A percentile compares a stretch with the other conserved stretches of the same genome.
Evolutionary conservation across 2,329 filamentous ascomycete genomes (phyloP).

Genomic region (Phaeosphaeria sp.): DNA sequence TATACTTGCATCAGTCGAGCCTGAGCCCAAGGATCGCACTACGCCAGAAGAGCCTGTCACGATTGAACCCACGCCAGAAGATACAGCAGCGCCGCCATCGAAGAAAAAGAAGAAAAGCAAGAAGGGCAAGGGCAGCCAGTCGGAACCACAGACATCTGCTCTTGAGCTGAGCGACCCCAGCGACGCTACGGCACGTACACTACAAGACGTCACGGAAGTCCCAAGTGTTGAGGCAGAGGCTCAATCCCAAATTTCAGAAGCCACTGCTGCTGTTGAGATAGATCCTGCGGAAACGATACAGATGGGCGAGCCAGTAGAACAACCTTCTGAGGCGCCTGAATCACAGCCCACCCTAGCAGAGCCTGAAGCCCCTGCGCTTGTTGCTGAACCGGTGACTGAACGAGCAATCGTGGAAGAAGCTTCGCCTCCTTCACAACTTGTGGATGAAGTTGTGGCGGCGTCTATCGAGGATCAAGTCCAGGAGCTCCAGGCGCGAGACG

Average conservation of each 20-base stretch:
- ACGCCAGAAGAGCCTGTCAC: constrained; percentile 1
- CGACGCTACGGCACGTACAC: neutral
- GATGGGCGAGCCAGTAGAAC: constrained; percentile 8
- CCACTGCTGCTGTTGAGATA: neutral
- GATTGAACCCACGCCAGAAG: constrained; percentile 4
- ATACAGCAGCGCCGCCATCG: constrained; percentile 2
- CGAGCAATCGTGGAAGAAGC: neutral
- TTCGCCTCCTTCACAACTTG: neutral
- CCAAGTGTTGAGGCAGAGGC: neutral
- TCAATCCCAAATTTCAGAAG: neutral
- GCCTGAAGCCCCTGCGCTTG: neutral
- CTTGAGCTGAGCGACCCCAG: constrained; percentile 10
- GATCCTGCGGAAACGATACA: neutral
- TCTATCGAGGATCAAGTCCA: constrained; percentile 9
- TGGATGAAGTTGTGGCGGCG: neutral
- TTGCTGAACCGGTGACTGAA: constrained; percentile 9
- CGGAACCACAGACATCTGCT: constrained; percentile 16
- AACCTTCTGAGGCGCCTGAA: constrained; percentile 5
- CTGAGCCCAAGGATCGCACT: constrained; percentile 6
- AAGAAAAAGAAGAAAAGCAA: constrained; percentile 17
- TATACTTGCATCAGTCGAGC: neutral
- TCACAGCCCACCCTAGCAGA: neutral
- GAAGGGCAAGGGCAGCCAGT: constrained; percentile 28
- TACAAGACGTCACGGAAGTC: constrained; percentile 1
- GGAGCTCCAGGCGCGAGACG: constrained; percentile 20